Evolutionary conservation across 2,329 filamentous ascomycete genomes (phyloP), one percentile per base, ranked within the genome.

Genomic region (Aschersonia sp.): DNA sequence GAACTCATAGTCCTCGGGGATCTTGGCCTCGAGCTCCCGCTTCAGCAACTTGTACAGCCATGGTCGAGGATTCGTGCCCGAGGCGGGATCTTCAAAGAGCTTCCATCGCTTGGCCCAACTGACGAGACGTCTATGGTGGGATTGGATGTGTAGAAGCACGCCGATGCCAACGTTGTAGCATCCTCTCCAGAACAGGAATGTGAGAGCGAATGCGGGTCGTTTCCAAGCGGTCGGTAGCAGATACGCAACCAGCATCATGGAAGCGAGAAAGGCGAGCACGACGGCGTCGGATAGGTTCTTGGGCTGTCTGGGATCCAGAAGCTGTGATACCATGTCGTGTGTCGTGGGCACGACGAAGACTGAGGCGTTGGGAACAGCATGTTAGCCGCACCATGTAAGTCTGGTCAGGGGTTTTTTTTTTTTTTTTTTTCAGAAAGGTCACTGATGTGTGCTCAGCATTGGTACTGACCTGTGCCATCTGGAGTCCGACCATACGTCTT

Each of bases 241-340:
- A 66, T 82, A 92, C 39, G 92, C 79, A 14, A 81, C 70, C 46
- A 84, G 63, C 55, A 94, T 82, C 59, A 94, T 85, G 46, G 77
- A 66, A 48, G 73, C 83, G 45, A 98, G 74, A 50, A 95, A 83
- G 44, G 74, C 73, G 49, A 98, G 73, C 53, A 98, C 88, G 50
- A 84, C 61, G 49, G 80, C 67, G 65, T 98, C 92, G 51, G 88
- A 92, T 40, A 94, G 63, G 62, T 97, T 97, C 73, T 98, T 98
- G 47, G 92, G 88, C 62, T 97, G 84, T 55, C 84, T 85, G 46
- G 92, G 92, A 58, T 94, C 92, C 56, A 98, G 79, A 48, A 98
- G 77, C 68, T 97, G 92, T 46, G 90, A 94, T 56, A 98, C 90
- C 92, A 98, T 97, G 68, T 98, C 92, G 72, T 95, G 88, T 48